Percentiles rank a stretch among this genome's conserved stretches.
phyloP scores from a whole-genome alignment of 129 eudicot species.

The Escallonia rubra region DNA sequence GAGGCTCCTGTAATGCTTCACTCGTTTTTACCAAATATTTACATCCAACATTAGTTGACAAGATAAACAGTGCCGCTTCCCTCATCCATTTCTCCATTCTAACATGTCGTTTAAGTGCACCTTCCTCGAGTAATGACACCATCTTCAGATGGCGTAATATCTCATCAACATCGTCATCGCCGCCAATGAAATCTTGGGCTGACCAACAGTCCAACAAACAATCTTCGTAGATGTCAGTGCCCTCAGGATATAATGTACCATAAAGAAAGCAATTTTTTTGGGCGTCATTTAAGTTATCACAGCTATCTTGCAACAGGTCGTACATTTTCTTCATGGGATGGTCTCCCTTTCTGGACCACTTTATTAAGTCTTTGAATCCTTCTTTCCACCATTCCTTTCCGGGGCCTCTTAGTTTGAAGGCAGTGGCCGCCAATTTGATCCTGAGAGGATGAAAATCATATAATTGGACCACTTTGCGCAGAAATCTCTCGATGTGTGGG shows the following conservation, averaged over 20 bases:
- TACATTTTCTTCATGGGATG: conserved; percentile 15
- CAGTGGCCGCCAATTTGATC: conserved; percentile 17
- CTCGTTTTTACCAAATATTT: no score
- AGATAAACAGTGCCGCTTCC: no score
- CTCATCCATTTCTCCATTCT: no score
- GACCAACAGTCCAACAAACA: conserved; percentile 22
- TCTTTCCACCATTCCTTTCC: conserved; percentile 21
- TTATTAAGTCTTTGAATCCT: conserved; percentile 10
- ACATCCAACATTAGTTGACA: no score
- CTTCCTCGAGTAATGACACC: conserved; percentile 21
- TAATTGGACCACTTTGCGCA: conserved; percentile 11
- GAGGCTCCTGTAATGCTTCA: no score
- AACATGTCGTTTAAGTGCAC: conserved; percentile 7
- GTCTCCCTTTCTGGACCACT: conserved; percentile 16
- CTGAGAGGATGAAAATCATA: conserved; percentile 21
- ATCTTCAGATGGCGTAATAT: conserved; percentile 15
- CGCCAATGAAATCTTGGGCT: conserved; percentile 12
- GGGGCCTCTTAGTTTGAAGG: conserved; percentile 14
- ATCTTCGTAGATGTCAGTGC: conserved; percentile 19
- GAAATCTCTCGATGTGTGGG: conserved; percentile 8
- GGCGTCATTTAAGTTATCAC: conserved; percentile 7
- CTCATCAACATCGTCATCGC: conserved; percentile 1
- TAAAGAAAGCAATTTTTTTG: conserved; percentile 25
- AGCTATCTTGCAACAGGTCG: conserved; percentile 10
- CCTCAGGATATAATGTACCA: conserved; percentile 30